Base-by-base conservation (phyloP, 169 alveolate species). In the Eimeria maxima region DNA sequence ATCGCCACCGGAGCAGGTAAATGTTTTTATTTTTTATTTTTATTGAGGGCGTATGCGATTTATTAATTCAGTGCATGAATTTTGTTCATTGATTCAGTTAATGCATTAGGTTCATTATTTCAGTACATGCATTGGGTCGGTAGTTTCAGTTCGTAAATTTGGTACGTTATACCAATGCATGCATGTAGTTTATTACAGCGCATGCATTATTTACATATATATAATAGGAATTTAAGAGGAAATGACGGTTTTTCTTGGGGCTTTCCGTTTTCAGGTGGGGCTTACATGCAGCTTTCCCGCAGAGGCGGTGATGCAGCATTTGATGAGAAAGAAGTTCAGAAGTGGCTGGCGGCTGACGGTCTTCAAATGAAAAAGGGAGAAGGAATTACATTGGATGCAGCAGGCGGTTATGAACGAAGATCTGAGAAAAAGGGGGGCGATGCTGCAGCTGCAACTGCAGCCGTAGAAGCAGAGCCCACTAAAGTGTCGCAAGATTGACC, bases 301-400 rank as follows among this genome's bases (percentile, higher is more conserved):
- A 74, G 96, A 22, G 96, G 96, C 1, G 76, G 67, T 18, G 93
- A 60, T 22, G 93, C 93, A 2, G 80, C 55, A 5, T 63, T 93
- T 22, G 93, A 60, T 16, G 92, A 93, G 57, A 63, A 73, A 2
- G 96, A 93, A 16, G 60, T 93, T 14, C 84, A 80, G 22, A 78
- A 42, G 29, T 93, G 96, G 96, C 29, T 93, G 27, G 88, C 88
- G 7, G 96, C 45, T 11, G 96, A 93, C 8, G 96, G 96, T 0
- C 6, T 93, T 4, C 74, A 78, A 24, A 45, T 93, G 1, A 33
- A 45, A 3, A 44, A 63, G 16, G 42, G 57, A 27, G 16, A 57
- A 14, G 96, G 96, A n/a, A 44, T 93, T 24, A 93, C 60, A 42
- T n/a, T 78, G 33, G 87, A 27, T 16, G 55, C 44, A 13, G 50